Base-by-base conservation (phyloP, 108 stramenopile species). In the Cyclotella sp. region DNA sequence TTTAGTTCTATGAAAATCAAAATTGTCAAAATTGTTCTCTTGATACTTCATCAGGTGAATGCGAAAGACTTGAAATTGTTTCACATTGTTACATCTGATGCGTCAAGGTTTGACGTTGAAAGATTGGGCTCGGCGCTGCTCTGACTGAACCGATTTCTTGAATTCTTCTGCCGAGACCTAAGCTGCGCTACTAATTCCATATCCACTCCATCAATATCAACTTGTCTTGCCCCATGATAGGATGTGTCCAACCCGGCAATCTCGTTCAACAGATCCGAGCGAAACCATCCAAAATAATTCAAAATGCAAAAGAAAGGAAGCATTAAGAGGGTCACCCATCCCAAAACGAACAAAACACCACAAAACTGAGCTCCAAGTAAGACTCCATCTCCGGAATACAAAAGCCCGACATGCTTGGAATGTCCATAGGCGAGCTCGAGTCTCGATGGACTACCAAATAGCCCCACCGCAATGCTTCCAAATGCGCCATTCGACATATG, bases 401-500 rank as follows among this genome's bases (percentile, higher is more conserved):
- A 85, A 61, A 68, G 41, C 4, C 69, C 69, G 0, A 40, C n/a
- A 18, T 58, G 52, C 0, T 82, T 67, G 21, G 44, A 64, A 19
- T 64, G 54, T 14, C 83, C 85, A 68, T 77, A 87, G 0, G 78
- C 73, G 7, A 70, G 9, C 39, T 69, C 42, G 53, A 92, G 27
- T 49, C 68, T 57, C 29, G 28, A 14, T 11, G 88, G 89, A 19
- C 79, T 68, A 10, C 93, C 89, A 77, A 98, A 93, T 10, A 93
- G 73, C 24, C 94, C 97, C 12, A 84, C 78, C 14, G 91, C 92
- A 19, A 98, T 52, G 49, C 85, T 11, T 45, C 97, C 97, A 95
- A 94, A 97, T 28, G 81, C 63, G n/a, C 97, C 97, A 73, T 81
- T 72, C 34, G 85, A 70, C 73, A 93, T 77, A 72, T 98, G 97